These are phyloP conservation scores for Cystobasidium onofrii DNA, from an alignment of 768 basidiomycete genomes.

Conservation along the genomic window DNA sequence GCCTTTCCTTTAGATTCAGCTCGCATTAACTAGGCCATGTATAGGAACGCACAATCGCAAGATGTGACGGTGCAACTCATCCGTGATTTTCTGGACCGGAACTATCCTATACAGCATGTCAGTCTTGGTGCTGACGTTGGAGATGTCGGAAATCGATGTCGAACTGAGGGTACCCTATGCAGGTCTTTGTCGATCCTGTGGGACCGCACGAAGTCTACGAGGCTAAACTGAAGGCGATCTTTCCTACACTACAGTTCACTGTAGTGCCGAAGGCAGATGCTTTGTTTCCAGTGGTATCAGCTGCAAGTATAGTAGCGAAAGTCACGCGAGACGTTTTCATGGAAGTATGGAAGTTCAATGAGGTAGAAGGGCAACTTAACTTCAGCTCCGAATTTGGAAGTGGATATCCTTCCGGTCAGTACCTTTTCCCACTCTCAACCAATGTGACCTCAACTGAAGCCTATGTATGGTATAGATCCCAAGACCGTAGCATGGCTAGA, in stretches of 20 bases:
- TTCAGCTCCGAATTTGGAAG: slow-evolving; percentile 54
- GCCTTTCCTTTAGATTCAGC: no score
- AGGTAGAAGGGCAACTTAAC: slow-evolving; percentile 37
- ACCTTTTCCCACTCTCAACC: neutral
- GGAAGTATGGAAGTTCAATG: slow-evolving; percentile 67
- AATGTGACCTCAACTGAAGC: neutral
- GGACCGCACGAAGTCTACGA: slow-evolving; percentile 80
- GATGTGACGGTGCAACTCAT: slow-evolving; percentile 85
- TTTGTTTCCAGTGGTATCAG: slow-evolving; percentile 93
- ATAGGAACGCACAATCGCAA: slow-evolving; percentile 66
- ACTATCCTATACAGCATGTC: slow-evolving; percentile 71
- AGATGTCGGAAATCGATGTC: neutral
- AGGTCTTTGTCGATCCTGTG: slow-evolving; percentile 93
- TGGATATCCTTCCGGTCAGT: slow-evolving; percentile 79
- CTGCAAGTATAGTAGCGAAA: slow-evolving; percentile 96
- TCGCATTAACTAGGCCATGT: no score
- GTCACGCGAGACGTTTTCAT: slow-evolving; percentile 87
- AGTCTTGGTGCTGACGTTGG: slow-evolving; percentile 36
- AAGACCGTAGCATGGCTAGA: slow-evolving; percentile 83
- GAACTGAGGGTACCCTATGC: neutral
- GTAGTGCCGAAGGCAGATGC: slow-evolving; percentile 88
- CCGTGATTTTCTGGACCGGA: slow-evolving; percentile 68
- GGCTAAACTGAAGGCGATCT: slow-evolving; percentile 66
- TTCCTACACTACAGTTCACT: slow-evolving; percentile 73
- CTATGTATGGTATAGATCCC: slow-evolving; percentile 57